phyloP scores from a whole-genome alignment of 2,329 filamentous ascomycete species.

The Stemphylium beticola region DNA sequence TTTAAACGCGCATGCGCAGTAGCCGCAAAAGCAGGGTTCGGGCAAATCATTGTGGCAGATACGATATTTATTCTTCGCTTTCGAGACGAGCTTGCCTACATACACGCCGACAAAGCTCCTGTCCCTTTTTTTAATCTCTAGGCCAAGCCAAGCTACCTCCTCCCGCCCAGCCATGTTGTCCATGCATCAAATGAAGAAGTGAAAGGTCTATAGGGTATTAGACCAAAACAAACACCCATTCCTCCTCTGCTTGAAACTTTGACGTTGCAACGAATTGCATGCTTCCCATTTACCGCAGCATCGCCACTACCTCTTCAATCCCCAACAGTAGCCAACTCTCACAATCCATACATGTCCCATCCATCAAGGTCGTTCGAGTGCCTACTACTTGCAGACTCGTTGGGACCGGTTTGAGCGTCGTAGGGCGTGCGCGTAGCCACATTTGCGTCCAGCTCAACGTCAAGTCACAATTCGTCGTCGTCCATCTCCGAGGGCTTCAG shows the following conservation, averaged over 20 bases:
- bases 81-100: slow-evolving; percentile 31
- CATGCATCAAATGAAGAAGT: slow-evolving; percentile 30
- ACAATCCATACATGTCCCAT: slow-evolving; percentile 70
- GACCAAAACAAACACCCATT: slow-evolving; percentile 25
- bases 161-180: slow-evolving; percentile 29
- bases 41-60: neutral
- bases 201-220: slow-evolving; percentile 35
- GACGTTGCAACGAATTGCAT: slow-evolving; percentile 18
- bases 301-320: slow-evolving; percentile 12
- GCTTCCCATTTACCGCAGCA: slow-evolving; percentile 19
- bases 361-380: slow-evolving; percentile 58
- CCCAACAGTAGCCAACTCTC: slow-evolving; percentile 8
- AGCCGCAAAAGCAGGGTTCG: slow-evolving; percentile 8
- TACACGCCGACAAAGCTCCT: slow-evolving; percentile 29
- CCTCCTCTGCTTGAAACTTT: slow-evolving; percentile 12
- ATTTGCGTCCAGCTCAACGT: slow-evolving; percentile 48
- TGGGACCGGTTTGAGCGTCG: slow-evolving; percentile 26
- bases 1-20: slow-evolving; percentile 8
- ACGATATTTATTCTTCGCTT: slow-evolving; percentile 30
- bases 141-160: slow-evolving; percentile 29
- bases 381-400: slow-evolving; percentile 20
- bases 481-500: slow-evolving; percentile 98
- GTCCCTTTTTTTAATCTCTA: slow-evolving; percentile 39
- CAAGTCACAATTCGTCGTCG: slow-evolving; percentile 81
- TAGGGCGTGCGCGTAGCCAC: slow-evolving; percentile 48